phyloP scores from a whole-genome alignment of 108 stramenopile genomes.

The Cyclotella cryptica region DNA sequence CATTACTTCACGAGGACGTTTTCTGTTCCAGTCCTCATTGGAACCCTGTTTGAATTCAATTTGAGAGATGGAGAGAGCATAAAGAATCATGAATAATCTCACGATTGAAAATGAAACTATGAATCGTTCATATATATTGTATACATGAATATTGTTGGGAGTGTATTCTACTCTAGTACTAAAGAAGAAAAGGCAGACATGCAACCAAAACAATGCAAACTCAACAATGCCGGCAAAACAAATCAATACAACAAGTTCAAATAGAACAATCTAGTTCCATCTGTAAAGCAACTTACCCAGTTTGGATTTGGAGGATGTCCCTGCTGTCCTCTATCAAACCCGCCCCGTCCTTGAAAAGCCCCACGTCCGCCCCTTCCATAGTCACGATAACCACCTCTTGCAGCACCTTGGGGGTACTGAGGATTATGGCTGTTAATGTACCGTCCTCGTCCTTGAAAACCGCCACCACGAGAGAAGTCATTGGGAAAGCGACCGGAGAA shows the following conservation, averaged over 20 bases:
- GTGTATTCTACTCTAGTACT: slow-evolving; percentile 11
- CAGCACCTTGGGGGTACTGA: neutral
- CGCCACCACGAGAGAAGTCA: neutral
- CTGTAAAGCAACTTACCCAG: slow-evolving; percentile 7
- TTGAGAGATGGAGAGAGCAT: neutral
- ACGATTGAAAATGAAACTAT: slow-evolving; percentile 2
- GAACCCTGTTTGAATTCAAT: slow-evolving; percentile 17
- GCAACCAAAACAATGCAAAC: slow-evolving; percentile 11
- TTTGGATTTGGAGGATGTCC: slow-evolving; percentile 8
- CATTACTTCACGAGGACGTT: slow-evolving; percentile 40
- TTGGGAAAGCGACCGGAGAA: slow-evolving; percentile 18
- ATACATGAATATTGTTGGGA: slow-evolving; percentile 6
- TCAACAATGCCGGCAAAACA: neutral
- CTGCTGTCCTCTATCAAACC: slow-evolving; percentile 14
- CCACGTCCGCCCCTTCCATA: slow-evolving; percentile 28
- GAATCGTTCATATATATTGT: neutral
- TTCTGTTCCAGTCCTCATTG: slow-evolving; percentile 42
- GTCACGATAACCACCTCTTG: slow-evolving; percentile 19
- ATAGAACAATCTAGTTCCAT: neutral
- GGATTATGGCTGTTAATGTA: neutral
- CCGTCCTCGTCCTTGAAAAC: slow-evolving; percentile 4
- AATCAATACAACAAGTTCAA: neutral
- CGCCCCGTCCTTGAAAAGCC: slow-evolving; percentile 31
- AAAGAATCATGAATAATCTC: neutral
- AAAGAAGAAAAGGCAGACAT: neutral